Conservation (phyloP, 768 basidiomycete species). For the Amylocystis lapponica region DNA sequence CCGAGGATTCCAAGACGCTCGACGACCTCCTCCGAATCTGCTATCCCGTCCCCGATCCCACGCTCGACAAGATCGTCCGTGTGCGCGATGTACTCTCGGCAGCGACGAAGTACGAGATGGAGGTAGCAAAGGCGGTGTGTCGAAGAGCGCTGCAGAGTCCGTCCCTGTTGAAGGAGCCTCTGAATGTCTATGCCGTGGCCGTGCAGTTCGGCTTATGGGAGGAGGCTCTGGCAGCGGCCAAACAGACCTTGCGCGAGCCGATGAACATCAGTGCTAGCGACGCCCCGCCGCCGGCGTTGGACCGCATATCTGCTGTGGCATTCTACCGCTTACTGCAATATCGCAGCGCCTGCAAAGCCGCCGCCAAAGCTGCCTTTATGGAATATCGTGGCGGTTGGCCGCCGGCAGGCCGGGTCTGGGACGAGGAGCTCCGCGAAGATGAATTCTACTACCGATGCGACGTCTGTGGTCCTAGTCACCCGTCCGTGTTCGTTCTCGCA, state of each 20-base stretch:
- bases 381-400: background rate
- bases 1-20: slow-evolving; percentile 8
- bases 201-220: background rate
- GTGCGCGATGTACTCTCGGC: slow-evolving; percentile 45
- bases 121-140: background rate
- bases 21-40: slow-evolving; percentile 16
- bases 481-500: background rate
- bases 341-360: background rate
- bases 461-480: too few relatives aligned
- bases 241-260: background rate
- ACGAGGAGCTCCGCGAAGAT: background rate
- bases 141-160: background rate
- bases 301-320: background rate
- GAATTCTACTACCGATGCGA: background rate
- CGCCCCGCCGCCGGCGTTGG: background rate
- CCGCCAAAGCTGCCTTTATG: background rate
- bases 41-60: slow-evolving; percentile 27
- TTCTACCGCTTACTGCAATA: background rate
- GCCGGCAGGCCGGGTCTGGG: background rate
- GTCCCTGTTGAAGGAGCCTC: background rate
- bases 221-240: background rate
- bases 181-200: background rate
- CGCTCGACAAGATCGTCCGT: slow-evolving; percentile 35
- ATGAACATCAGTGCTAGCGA: background rate
- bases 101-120: slow-evolving; percentile 54